Percentiles rank a stretch among this genome's conserved stretches.
Evolutionary conservation across 2,329 filamentous ascomycete species (phyloP).

Genomic region (Fusarium sulawesiense): DNA sequence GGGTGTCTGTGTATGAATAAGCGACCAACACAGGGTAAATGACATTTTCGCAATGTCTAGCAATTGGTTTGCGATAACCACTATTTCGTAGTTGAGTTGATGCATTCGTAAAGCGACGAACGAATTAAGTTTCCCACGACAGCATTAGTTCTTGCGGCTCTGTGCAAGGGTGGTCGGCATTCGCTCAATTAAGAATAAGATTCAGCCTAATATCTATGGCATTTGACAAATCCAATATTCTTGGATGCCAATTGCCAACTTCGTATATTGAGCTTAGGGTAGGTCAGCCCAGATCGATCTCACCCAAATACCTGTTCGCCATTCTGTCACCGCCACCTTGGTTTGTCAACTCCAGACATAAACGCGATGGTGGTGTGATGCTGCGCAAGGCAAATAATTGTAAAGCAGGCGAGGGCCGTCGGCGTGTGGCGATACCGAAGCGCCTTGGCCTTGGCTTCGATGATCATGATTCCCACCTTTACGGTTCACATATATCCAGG

Average conservation of each 20-base stretch:
- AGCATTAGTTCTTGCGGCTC: background rate
- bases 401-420: background rate
- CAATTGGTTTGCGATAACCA: background rate
- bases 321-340: background rate
- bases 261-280: background rate
- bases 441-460: background rate
- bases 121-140: background rate
- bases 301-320: fast-evolving
- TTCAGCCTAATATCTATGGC: background rate
- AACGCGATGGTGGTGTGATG: background rate
- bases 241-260: background rate
- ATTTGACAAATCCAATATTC: background rate
- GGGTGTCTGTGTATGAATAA: background rate
- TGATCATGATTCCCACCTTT: background rate
- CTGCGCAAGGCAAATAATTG: background rate
- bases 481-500: background rate
- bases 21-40: too few relatives aligned
- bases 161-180: background rate
- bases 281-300: background rate
- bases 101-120: background rate
- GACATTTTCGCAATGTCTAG: background rate
- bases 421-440: background rate
- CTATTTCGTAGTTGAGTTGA: background rate
- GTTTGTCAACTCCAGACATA: background rate
- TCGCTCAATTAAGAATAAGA: background rate